A percentile compares a stretch with the other conserved stretches of the same genome.
Conservation (phyloP, 352 stramenopile genomes). For the Phytophthora palmivora region DNA sequence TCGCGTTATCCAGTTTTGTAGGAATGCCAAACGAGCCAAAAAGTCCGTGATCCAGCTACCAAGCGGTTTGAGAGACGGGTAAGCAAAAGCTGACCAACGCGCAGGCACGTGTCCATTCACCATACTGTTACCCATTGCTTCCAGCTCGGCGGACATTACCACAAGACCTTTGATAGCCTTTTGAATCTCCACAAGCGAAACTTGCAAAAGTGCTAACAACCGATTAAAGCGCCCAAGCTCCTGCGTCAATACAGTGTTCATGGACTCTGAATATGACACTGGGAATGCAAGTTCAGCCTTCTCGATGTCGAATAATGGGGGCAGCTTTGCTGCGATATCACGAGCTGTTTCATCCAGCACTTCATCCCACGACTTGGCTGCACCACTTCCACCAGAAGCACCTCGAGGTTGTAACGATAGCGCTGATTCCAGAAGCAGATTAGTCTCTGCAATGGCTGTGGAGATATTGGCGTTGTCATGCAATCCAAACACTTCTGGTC, state of each 20-base stretch:
- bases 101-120: conserved; percentile 91
- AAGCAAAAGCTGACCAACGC: conserved; percentile 86
- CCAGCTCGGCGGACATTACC: conserved; percentile 92
- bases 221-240: conserved; percentile 93
- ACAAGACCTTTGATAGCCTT: conserved; percentile 93
- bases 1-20: conserved; percentile 86
- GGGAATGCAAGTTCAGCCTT: no score
- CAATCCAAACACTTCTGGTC: no score
- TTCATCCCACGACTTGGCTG: conserved; percentile 91
- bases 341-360: conserved; percentile 84
- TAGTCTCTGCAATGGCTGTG: no score
- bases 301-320: no score
- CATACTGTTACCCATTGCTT: conserved; percentile 95
- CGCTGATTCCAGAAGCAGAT: no score
- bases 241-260: no score
- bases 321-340: conserved; percentile 87
- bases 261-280: no score
- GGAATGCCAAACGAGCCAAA: conserved; percentile 78
- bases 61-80: conserved; percentile 93
- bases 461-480: no score
- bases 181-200: conserved; percentile 89
- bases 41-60: conserved; percentile 94
- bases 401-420: no score
- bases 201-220: conserved; percentile 77
- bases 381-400: conserved; percentile 57